Evolutionary conservation across 768 basidiomycete species (phyloP).

Genomic region (Exsudoporus frostii): DNA sequence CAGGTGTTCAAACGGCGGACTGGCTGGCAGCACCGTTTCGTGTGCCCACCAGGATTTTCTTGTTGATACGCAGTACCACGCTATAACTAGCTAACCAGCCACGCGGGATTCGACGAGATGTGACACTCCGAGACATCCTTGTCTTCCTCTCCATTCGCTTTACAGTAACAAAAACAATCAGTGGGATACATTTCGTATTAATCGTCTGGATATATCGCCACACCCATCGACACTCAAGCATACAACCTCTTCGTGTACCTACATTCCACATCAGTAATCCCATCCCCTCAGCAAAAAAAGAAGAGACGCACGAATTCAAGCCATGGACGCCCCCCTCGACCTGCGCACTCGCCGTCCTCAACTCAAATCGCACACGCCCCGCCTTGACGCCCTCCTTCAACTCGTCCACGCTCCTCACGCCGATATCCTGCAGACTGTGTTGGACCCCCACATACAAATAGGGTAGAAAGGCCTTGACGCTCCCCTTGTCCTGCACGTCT

Average conservation of each 20-base stretch:
- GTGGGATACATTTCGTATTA: not conserved
- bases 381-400: conserved; percentile 62
- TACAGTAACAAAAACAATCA: not conserved
- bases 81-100: too few relatives aligned
- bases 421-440: conserved; percentile 94
- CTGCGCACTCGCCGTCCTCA: conserved; percentile 93
- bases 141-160: not conserved
- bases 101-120: too few relatives aligned
- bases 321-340: conserved; percentile 96
- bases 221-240: conserved; percentile 33
- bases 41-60: too few relatives aligned
- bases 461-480: conserved; percentile 88
- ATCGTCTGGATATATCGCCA: not conserved
- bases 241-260: conserved; percentile 61
- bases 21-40: too few relatives aligned
- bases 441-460: conserved; percentile 81
- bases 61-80: too few relatives aligned
- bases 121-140: not conserved
- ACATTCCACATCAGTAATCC: not conserved
- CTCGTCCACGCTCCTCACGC: conserved; percentile 63
- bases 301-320: conserved; percentile 78
- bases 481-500: conserved; percentile 97
- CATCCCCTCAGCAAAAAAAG: not conserved
- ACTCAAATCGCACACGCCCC: conserved; percentile 81
- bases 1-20: too few relatives aligned